These are phyloP conservation scores for Coniochaeta prunicola DNA, from an alignment of 2,329 filamentous ascomycete species.

Conservation along the genomic window DNA sequence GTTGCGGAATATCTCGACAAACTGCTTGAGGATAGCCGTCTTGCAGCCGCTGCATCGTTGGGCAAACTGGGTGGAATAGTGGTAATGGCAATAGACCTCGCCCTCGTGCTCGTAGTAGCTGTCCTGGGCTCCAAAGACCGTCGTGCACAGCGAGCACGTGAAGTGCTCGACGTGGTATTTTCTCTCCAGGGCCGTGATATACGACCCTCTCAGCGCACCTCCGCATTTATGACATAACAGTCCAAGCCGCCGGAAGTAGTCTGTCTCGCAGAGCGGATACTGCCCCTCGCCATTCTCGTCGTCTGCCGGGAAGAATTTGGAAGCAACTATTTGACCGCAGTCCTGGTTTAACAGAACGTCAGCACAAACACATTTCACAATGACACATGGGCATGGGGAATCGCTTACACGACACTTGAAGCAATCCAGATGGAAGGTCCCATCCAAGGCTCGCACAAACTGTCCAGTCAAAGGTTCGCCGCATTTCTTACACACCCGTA, in stretches of 20 bases:
- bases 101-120: conserved; percentile 98
- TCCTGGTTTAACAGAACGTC: conserved; percentile 52
- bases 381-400: conserved; percentile 1
- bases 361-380: conserved; percentile 5
- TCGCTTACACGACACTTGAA: conserved; percentile 86
- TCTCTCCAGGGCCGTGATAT: conserved; percentile 93
- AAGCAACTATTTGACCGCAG: conserved; percentile 92
- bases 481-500: conserved; percentile 78
- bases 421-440: conserved; percentile 94
- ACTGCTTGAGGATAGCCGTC: conserved; percentile 95
- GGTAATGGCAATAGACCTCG: conserved; percentile 95
- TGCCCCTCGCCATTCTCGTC: conserved; percentile 79
- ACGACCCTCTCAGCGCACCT: conserved; percentile 87
- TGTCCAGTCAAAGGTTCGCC: conserved; percentile 82
- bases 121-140: conserved; percentile 96
- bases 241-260: conserved; percentile 91
- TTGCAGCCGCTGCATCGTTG: conserved; percentile 95
- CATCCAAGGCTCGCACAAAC: conserved; percentile 88
- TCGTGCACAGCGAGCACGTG: conserved; percentile 93
- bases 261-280: conserved; percentile 94
- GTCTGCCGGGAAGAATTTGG: conserved; percentile 97
- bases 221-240: conserved; percentile 89
- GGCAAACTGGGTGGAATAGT: conserved; percentile 96
- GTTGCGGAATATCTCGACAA: conserved; percentile 97
- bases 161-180: conserved; percentile 99